phyloP scores from a whole-genome alignment of 1,284 basidiomycete genomes.

The Moesziomyces sp. region DNA sequence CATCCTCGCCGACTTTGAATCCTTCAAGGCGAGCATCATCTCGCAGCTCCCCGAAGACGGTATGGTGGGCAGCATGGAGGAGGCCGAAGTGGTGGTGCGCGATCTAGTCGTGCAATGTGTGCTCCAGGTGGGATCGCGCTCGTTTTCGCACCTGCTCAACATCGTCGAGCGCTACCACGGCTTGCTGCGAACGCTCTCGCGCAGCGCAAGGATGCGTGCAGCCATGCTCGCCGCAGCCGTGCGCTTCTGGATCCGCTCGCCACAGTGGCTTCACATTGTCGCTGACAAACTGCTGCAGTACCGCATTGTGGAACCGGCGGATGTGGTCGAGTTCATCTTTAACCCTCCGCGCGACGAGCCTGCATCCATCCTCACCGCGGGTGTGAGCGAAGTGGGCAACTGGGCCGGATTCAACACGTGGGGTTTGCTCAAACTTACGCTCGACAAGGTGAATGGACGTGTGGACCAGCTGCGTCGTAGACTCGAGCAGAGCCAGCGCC shows the following conservation, averaged over 20 bases:
- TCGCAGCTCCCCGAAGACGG: slow-evolving; percentile 68
- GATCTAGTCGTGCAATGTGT: slow-evolving; percentile 89
- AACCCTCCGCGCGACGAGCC: slow-evolving; percentile 50
- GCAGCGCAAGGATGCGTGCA: slow-evolving; percentile 70
- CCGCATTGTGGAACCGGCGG: slow-evolving; percentile 91
- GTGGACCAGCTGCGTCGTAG: slow-evolving; percentile 62
- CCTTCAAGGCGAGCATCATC: slow-evolving; percentile 60
- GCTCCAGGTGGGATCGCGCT: slow-evolving; percentile 88
- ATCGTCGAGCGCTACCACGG: slow-evolving; percentile 94
- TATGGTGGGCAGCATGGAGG: slow-evolving; percentile 61
- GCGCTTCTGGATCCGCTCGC: slow-evolving; percentile 78
- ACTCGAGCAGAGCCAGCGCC: slow-evolving; percentile 45
- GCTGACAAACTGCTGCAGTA: slow-evolving; percentile 99
- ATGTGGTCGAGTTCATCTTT: slow-evolving; percentile 90
- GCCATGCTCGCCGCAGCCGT: slow-evolving; percentile 77
- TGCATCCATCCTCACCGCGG: not conserved
- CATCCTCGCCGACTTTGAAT: slow-evolving; percentile 80
- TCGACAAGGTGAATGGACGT: slow-evolving; percentile 66
- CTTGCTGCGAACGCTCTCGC: slow-evolving; percentile 79
- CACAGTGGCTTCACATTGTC: slow-evolving; percentile 73
- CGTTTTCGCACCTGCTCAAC: slow-evolving; percentile 97
- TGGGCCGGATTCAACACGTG: slow-evolving; percentile 63
- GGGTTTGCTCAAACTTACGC: slow-evolving; percentile 55
- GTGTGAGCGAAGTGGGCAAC: slow-evolving; percentile 25
- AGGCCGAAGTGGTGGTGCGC: slow-evolving; percentile 76